Conservation (phyloP, 352 stramenopile species). For the Phytophthora palmivora region DNA sequence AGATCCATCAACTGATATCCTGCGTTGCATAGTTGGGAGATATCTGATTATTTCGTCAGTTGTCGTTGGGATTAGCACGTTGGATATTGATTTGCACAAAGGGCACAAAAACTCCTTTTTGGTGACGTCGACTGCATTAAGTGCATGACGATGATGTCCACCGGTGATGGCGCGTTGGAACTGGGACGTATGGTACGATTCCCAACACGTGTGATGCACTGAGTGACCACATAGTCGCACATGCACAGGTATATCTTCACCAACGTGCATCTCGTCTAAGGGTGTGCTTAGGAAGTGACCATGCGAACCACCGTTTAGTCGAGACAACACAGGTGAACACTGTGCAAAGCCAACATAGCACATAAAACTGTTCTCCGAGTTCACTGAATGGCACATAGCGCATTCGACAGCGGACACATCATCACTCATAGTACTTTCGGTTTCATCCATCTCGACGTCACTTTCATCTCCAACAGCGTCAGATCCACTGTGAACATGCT, state of each 20-base stretch:
- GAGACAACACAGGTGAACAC: conserved; percentile 76
- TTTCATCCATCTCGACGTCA: conserved; percentile 37
- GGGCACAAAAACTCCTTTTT: conserved; percentile 98
- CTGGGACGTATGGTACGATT: conserved; percentile 95
- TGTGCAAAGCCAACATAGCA: conserved; percentile 90
- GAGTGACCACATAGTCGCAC: conserved; percentile 94
- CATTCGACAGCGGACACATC: conserved; percentile 59
- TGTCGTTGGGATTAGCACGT: conserved; percentile 93
- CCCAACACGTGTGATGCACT: conserved; percentile 95
- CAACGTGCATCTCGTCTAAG: conserved; percentile 88
- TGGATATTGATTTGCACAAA: conserved; percentile 97
- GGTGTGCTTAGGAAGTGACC: conserved; percentile 70
- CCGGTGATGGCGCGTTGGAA: conserved; percentile 94
- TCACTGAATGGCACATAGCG: conserved; percentile 87
- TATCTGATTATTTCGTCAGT: conserved; percentile 59
- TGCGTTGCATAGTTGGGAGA: conserved; percentile 34
- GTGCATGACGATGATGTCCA: conserved; percentile 91
- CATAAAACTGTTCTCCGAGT: conserved; percentile 83
- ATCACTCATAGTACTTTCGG: conserved; percentile 60
- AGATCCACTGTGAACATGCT: conserved; percentile 31
- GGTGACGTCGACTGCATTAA: conserved; percentile 96
- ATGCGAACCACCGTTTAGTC: conserved; percentile 65
- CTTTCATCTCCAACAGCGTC: conserved; percentile 39
- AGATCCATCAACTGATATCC: conserved; percentile 25
- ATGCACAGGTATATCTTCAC: conserved; percentile 83